Percentiles rank a stretch among this genome's conserved stretches.
These are phyloP conservation scores for Heliamphora pulchella DNA, from an alignment of 179 eudicot species.

Conservation along the genomic window DNA sequence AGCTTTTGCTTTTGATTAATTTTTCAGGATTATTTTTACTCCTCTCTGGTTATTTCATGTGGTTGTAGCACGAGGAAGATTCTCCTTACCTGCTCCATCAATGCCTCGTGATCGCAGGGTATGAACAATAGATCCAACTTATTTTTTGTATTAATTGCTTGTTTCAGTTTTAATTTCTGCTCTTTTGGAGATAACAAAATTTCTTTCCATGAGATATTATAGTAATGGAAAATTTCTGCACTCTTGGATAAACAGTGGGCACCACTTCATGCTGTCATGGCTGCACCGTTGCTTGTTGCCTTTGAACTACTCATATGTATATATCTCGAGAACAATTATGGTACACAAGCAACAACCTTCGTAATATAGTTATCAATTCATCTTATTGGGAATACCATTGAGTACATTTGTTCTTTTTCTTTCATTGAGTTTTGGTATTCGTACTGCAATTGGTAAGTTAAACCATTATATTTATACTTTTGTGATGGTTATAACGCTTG, in stretches of 20 bases:
- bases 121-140: conserved; percentile 13
- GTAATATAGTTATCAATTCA: background rate
- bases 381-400: background rate
- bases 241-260: conserved; percentile 65
- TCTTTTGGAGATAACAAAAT: background rate
- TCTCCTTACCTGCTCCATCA: conserved; percentile 82
- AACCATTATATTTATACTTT: background rate
- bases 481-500: background rate
- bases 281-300: conserved; percentile 73
- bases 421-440: background rate
- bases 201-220: background rate
- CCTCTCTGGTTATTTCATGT: conserved; percentile 82
- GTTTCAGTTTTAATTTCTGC: background rate
- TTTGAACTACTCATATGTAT: conserved; percentile 81
- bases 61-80: conserved; percentile 74
- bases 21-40: conserved; percentile 60
- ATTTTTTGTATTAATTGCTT: background rate
- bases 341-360: conserved; percentile 27
- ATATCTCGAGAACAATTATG: conserved; percentile 54
- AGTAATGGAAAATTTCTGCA: background rate
- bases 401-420: background rate
- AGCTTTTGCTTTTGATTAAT: conserved; percentile 9
- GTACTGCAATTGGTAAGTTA: background rate
- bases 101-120: conserved; percentile 76
- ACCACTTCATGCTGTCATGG: conserved; percentile 77